Evolutionary conservation across 2,329 filamentous ascomycete genomes (phyloP).

Genomic region (Apiospora marii): DNA sequence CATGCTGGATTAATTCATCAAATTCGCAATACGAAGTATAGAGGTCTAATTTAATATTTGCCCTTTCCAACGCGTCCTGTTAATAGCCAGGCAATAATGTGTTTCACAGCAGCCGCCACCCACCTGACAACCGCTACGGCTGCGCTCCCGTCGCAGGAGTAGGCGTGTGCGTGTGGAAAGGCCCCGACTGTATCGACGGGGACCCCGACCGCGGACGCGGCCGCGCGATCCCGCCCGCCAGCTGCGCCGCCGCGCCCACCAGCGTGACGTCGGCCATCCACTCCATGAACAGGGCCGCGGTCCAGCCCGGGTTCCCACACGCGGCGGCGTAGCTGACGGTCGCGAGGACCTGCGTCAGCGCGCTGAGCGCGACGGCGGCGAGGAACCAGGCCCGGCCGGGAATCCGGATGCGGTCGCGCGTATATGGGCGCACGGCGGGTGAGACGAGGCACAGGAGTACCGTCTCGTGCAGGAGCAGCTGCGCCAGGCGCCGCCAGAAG

Average conservation of each 20-base stretch:
- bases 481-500: conserved; percentile 25
- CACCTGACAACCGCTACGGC: neutral
- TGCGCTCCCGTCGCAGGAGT: neutral
- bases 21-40: neutral
- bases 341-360: conserved; percentile 1
- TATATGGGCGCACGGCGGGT: conserved; percentile 2
- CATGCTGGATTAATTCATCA: neutral
- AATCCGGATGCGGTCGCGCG: neutral
- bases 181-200: conserved; percentile 6
- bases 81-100: neutral
- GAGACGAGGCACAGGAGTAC: conserved; percentile 11
- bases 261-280: conserved; percentile 24
- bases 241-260: conserved; percentile 25
- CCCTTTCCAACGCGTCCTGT: neutral
- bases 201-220: neutral
- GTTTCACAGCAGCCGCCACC: neutral
- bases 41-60: neutral
- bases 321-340: conserved; percentile 24
- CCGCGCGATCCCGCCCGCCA: conserved; percentile 23
- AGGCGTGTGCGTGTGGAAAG: neutral
- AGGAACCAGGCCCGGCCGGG: conserved; percentile 20
- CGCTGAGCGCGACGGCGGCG: neutral
- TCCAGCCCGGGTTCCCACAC: conserved; percentile 24
- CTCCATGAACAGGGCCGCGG: conserved; percentile 21
- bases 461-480: conserved; percentile 20